phyloP scores from a whole-genome alignment of 805 yeast genomes.

The Saturnispora sekii region DNA sequence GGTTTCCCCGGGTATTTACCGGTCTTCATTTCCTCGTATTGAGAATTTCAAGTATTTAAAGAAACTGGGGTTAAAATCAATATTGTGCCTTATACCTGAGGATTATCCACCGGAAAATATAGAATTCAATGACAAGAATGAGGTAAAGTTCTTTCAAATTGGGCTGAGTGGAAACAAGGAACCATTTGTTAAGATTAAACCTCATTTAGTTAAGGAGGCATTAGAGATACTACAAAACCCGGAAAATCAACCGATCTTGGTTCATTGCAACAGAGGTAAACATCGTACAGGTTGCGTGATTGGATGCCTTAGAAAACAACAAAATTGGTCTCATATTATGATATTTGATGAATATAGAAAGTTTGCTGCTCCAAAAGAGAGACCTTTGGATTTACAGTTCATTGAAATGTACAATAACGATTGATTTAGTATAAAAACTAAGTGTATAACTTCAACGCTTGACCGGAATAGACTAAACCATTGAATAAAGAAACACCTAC shows the following conservation, averaged over 20 bases:
- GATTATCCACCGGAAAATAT: constrained; percentile 74
- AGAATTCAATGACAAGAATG: constrained; percentile 50
- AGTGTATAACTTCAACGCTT: constrained; percentile 10
- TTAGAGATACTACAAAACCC: constrained; percentile 76
- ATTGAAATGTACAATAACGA: constrained; percentile 76
- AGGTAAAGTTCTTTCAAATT: constrained; percentile 68
- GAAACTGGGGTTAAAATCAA: constrained; percentile 55
- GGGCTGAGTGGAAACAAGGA: constrained; percentile 95
- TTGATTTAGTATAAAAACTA: neutral
- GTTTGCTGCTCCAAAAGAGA: constrained; percentile 89
- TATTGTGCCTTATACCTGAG: constrained; percentile 83
- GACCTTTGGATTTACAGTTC: constrained; percentile 93
- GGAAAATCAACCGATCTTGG: constrained; percentile 78
- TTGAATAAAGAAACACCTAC: constrained; percentile 51
- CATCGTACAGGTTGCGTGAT: constrained; percentile 95
- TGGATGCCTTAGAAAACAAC: constrained; percentile 83
- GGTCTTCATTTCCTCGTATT: constrained; percentile 83
- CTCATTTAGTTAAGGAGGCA: constrained; percentile 66
- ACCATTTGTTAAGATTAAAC: constrained; percentile 71
- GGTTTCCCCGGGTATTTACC: constrained; percentile 67
- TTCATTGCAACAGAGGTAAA: constrained; percentile 94
- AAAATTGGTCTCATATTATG: constrained; percentile 88
- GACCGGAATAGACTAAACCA: constrained; percentile 61
- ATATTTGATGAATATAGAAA: constrained; percentile 92
- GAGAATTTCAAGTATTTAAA: constrained; percentile 69